These are phyloP conservation scores for Lactarius vividus DNA, from an alignment of 768 basidiomycete species.

Conservation along the genomic window DNA sequence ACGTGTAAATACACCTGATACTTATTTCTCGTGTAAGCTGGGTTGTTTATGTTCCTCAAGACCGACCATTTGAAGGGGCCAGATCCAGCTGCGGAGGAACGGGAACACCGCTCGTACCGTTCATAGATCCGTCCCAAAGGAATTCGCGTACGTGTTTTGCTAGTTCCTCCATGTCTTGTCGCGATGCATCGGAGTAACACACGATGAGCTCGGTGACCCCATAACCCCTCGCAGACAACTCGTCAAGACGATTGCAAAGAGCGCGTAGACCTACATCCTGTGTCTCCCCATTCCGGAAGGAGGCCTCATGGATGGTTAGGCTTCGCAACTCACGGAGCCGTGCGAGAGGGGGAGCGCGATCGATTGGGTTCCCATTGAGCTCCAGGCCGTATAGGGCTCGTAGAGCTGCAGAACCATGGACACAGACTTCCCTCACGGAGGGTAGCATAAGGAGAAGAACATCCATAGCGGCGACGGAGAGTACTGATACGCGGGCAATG, in stretches of 20 bases:
- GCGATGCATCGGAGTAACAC: conserved; percentile 26
- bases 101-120: conserved; percentile 21
- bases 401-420: conserved; percentile 26
- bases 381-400: conserved; percentile 22
- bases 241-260: conserved; percentile 17
- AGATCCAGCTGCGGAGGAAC: conserved; percentile 10
- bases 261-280: conserved; percentile 15
- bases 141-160: conserved; percentile 17
- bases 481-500: conserved; percentile 22
- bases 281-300: conserved; percentile 16
- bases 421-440: conserved; percentile 23
- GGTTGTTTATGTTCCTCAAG: background rate
- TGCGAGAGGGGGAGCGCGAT: conserved; percentile 13
- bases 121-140: conserved; percentile 27
- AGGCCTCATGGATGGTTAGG: conserved; percentile 23
- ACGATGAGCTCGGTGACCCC: conserved; percentile 21
- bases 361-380: background rate
- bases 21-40: background rate
- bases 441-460: conserved; percentile 21
- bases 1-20: background rate
- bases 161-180: conserved; percentile 26
- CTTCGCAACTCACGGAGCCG: conserved; percentile 18
- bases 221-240: conserved; percentile 5
- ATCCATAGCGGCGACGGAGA: conserved; percentile 14
- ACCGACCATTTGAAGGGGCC: background rate